Percentiles rank a stretch among this genome's conserved stretches.
Conservation (phyloP, 2,329 filamentous ascomycete species). For the Xylaria sp. region DNA sequence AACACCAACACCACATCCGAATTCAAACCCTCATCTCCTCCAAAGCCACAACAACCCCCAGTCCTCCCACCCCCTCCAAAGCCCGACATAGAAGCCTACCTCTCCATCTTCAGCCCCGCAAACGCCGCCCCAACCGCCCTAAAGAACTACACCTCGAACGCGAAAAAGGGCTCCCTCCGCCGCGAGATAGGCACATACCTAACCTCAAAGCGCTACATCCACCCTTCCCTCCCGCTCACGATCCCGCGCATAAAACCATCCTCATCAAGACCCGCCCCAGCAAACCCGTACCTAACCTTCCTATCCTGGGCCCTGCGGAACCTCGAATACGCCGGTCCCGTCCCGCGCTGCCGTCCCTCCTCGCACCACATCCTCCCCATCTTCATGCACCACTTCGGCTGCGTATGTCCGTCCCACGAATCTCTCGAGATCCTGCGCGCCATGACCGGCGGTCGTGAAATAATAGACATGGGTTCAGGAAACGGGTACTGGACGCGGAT, state of each 20-base stretch:
- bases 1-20: background rate
- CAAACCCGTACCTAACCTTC: constrained; percentile 72
- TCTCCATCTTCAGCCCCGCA: constrained; percentile 66
- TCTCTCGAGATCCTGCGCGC: constrained; percentile 64
- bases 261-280: constrained; percentile 31
- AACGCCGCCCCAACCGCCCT: constrained; percentile 67
- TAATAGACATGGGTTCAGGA: constrained; percentile 72
- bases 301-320: constrained; percentile 69
- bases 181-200: constrained; percentile 62
- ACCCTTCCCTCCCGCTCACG: constrained; percentile 51
- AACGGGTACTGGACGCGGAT: constrained; percentile 80
- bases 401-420: constrained; percentile 72
- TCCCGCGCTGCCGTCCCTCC: constrained; percentile 53
- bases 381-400: constrained; percentile 81
- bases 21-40: background rate
- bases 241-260: constrained; percentile 38
- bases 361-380: constrained; percentile 72
- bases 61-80: constrained; percentile 55
- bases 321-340: constrained; percentile 70
- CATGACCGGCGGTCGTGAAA: constrained; percentile 56
- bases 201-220: constrained; percentile 56
- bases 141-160: constrained; percentile 58
- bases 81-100: constrained; percentile 69
- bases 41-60: background rate
- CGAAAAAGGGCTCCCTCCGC: constrained; percentile 65